Evolutionary conservation across 2,329 filamentous ascomycete species (phyloP).

Genomic region (Aureobasidium namibiae): DNA sequence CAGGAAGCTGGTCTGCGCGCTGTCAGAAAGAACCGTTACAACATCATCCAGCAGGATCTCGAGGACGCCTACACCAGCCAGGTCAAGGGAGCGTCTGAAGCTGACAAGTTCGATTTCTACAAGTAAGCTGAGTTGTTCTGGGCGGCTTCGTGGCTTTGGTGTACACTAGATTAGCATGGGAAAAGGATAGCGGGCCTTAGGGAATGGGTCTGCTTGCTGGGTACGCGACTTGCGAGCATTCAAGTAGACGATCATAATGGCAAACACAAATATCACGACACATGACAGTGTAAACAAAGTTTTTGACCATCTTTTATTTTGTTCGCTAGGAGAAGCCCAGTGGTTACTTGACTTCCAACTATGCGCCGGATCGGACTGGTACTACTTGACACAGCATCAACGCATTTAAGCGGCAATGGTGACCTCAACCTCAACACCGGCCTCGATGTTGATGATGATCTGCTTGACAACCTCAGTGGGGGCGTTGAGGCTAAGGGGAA

Average conservation of each 20-base stretch:
- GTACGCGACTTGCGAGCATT: not conserved
- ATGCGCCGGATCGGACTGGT: not conserved
- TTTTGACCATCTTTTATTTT: constrained; percentile 12
- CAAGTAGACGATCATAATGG: constrained; percentile 11
- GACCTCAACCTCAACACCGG: constrained; percentile 87
- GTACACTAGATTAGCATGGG: constrained; percentile 3
- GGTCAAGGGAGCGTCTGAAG: constrained; percentile 74
- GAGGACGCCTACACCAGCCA: constrained; percentile 97
- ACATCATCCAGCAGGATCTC: constrained; percentile 94
- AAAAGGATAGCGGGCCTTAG: not conserved
- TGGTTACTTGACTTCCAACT: not conserved
- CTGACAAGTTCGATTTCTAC: constrained; percentile 83
- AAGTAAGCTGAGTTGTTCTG: constrained; percentile 43
- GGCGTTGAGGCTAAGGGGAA: constrained; percentile 65
- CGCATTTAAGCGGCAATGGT: constrained; percentile 69
- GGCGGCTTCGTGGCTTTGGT: not conserved
- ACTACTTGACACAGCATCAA: constrained; percentile 6
- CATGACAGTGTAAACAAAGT: not conserved
- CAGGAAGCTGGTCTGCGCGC: constrained; percentile 92
- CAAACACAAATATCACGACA: constrained; percentile 10
- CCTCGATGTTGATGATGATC: constrained; percentile 94
- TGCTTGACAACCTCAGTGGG: constrained; percentile 97
- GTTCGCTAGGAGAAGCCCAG: constrained; percentile 8
- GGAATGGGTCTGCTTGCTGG: not conserved
- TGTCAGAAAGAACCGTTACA: constrained; percentile 96